phyloP scores from a whole-genome alignment of 2,329 filamentous ascomycete genomes.

The Phialophora macrospora region DNA sequence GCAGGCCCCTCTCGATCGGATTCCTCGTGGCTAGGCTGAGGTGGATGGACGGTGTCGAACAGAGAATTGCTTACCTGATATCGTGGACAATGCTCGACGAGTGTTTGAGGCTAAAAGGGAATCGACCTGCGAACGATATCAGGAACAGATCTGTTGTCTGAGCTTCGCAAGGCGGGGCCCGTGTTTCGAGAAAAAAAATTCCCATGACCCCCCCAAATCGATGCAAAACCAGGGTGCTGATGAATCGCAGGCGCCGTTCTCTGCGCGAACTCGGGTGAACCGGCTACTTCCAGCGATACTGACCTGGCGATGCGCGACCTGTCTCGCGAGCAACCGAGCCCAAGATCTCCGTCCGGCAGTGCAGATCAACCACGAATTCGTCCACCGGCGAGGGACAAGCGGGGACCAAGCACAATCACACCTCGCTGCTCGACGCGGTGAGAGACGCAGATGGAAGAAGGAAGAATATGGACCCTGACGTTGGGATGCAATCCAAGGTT shows the following conservation, averaged over 20 bases:
- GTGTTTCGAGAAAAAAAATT: constrained; percentile 3
- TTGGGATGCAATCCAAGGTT: constrained; percentile 6
- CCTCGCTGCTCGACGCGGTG: constrained; percentile 8
- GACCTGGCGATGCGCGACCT: constrained; percentile 16
- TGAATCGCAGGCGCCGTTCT: constrained; percentile 12
- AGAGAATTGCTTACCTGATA: constrained; percentile 9
- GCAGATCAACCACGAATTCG: constrained; percentile 30
- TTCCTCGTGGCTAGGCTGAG: neutral
- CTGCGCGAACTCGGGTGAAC: constrained; percentile 25
- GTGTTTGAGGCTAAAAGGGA: constrained; percentile 25
- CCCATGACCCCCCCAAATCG: neutral
- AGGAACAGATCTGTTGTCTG: constrained; percentile 25
- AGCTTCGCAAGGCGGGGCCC: constrained; percentile 7
- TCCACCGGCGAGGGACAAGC: constrained; percentile 16
- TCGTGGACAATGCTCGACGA: neutral
- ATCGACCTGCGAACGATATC: constrained; percentile 24
- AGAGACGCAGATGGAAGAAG: constrained; percentile 22
- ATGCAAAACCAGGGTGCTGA: constrained; percentile 1
- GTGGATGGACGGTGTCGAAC: neutral
- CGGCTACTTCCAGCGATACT: constrained; percentile 24
- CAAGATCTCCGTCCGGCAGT: constrained; percentile 24
- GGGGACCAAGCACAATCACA: constrained; percentile 23
- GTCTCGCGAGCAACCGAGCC: constrained; percentile 22
- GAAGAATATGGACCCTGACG: constrained; percentile 17
- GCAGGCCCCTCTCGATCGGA: neutral